Base-by-base conservation (phyloP, 257 asterid genomes). In the Solanum medicagineum region DNA sequence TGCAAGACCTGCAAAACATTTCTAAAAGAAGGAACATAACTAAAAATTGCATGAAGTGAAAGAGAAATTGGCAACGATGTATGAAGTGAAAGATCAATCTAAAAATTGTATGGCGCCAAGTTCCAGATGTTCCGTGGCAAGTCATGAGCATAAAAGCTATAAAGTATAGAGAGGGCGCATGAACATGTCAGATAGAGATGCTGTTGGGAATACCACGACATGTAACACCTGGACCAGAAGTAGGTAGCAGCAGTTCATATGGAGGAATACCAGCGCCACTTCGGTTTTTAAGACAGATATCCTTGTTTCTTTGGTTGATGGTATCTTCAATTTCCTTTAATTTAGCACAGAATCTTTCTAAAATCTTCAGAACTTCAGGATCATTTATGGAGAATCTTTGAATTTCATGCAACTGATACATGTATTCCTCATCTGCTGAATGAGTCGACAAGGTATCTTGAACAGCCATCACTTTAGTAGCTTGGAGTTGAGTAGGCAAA, bases 201-300 rank as follows among this genome's bases (percentile, higher is more conserved):
- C 97, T 94, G 90, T 93, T 94, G 42, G 98, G 98, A 88, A 94
- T 90, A 53, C 97, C 97, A 11, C 97, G 96, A 5, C 98, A 96
- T 6, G 98, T 93, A 13, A 93, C 97, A 1, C 98, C 98, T 1
- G 93, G 94, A 60, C 91, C 87, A 11, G 98, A 94, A 49, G 95
- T 90, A 54, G 98, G 99, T 45, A 93, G 86, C 55, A 95, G 90
- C 89, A 95, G 86, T 86, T 94, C 97, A 86, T 95, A 95, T 0
- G 98, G 98, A 85, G 99, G 99, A 80, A 94, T 86, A 14, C 98
- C 98, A n/a, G 99, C 99, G 51, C 99, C 99, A 81, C 55, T 89
- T 87, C 99, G 90, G 87, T 92, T 94, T 44, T 87, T 94, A 85
- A 95, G 90, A 47, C 85, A 47, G 6, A 4, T 36, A 85, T 94